phyloP scores from a whole-genome alignment of 108 stramenopile genomes.

The Licmophora abbreviata region DNA sequence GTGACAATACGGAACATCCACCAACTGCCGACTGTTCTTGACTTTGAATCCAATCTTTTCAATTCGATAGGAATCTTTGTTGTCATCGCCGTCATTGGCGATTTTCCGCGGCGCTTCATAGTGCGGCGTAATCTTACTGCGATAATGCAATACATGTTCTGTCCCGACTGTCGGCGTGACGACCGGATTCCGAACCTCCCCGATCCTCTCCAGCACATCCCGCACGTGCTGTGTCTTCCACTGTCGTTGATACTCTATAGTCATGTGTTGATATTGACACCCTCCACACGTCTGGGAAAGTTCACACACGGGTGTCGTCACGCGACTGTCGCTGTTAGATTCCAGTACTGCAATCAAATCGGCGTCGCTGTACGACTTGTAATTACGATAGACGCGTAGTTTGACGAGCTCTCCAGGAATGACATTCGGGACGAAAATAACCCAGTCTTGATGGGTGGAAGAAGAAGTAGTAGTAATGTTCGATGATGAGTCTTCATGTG shows the following conservation, averaged over 20 bases:
- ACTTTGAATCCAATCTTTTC: constrained; percentile 82
- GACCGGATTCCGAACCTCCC: constrained; percentile 31
- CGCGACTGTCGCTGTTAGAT: constrained; percentile 60
- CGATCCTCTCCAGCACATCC: constrained; percentile 62
- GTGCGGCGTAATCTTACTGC: constrained; percentile 95
- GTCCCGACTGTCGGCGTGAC: constrained; percentile 70
- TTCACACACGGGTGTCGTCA: constrained; percentile 66
- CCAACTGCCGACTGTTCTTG: constrained; percentile 53
- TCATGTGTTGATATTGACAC: constrained; percentile 96
- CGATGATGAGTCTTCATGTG: constrained; percentile 5
- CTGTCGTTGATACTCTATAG: constrained; percentile 72
- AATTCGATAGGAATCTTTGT: constrained; percentile 25
- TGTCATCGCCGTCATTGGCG: background rate
- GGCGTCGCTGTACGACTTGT: constrained; percentile 80
- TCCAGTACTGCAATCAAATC: constrained; percentile 77
- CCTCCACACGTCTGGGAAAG: constrained; percentile 87
- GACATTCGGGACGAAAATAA: constrained; percentile 86
- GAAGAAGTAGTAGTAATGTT: too few relatives aligned
- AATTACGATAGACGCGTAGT: constrained; percentile 81
- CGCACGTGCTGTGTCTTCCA: constrained; percentile 91
- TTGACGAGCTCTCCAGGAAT: constrained; percentile 84
- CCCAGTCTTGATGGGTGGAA: too few relatives aligned
- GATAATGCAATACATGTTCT: constrained; percentile 84
- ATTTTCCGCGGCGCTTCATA: constrained; percentile 75
- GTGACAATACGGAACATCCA: constrained; percentile 88